Evolutionary conservation across 208 protist species (phyloP).

Genomic region (Leptomonas seymouri): DNA sequence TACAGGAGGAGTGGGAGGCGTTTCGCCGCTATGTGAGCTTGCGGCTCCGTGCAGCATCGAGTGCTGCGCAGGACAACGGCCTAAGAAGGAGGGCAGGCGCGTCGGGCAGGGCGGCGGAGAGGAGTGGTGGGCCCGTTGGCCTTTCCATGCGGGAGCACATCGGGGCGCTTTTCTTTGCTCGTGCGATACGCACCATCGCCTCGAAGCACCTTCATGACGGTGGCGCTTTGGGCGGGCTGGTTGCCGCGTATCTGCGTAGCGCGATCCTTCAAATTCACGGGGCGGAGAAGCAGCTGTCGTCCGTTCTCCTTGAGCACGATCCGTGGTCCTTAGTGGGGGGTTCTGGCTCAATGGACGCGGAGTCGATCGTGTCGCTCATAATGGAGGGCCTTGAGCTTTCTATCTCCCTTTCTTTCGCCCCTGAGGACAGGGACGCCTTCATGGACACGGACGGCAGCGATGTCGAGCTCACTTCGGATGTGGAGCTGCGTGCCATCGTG

Average conservation of each 20-base stretch:
- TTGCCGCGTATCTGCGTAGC: slow-evolving; percentile 37
- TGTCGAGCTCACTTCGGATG: slow-evolving; percentile 4
- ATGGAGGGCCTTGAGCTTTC: slow-evolving; percentile 32
- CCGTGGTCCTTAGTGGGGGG: slow-evolving; percentile 4
- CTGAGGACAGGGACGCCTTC: slow-evolving; percentile 4
- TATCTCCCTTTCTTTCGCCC: background rate
- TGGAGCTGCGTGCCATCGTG: slow-evolving; percentile 18
- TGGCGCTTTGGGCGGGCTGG: slow-evolving; percentile 31
- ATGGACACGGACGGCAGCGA: slow-evolving; percentile 12
- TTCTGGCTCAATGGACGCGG: background rate
- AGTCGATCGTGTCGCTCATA: slow-evolving; percentile 20
- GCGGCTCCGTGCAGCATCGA: slow-evolving; percentile 8
- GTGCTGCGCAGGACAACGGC: background rate
- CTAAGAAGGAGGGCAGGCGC: background rate
- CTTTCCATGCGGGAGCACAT: slow-evolving; percentile 16
- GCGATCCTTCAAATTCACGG: slow-evolving; percentile 24
- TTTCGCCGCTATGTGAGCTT: slow-evolving; percentile 51
- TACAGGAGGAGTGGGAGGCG: slow-evolving; percentile 61
- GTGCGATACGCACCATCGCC: slow-evolving; percentile 21
- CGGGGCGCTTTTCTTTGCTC: slow-evolving; percentile 32
- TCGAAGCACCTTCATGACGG: slow-evolving; percentile 29
- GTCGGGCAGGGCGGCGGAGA: background rate
- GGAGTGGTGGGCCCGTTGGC: background rate
- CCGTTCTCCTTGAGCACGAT: slow-evolving; percentile 1
- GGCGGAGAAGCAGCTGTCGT: slow-evolving; percentile 11